phyloP scores from a whole-genome alignment of 1,139 yeast species.

The Tardiomyces digboiensis region DNA sequence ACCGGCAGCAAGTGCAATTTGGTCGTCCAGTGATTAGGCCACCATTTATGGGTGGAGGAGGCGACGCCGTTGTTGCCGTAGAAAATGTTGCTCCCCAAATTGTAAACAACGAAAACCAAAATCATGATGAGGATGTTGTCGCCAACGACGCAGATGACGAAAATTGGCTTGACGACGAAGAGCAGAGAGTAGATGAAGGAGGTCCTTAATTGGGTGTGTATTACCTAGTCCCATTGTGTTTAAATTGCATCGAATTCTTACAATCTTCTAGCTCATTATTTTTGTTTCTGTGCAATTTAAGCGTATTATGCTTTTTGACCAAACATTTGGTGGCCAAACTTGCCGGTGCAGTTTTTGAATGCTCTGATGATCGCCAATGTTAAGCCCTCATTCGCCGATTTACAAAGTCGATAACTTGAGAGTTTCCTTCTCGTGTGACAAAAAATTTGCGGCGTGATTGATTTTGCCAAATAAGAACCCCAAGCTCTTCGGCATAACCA shows the following conservation, averaged over 20 bases:
- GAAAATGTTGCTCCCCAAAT: neutral
- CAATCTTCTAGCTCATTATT: no score
- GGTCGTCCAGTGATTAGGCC: neutral
- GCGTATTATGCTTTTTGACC: no score
- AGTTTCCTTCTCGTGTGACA: slow-evolving; percentile 78
- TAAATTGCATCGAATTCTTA: no score
- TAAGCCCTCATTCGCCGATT: slow-evolving; percentile 39
- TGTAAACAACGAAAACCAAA: neutral
- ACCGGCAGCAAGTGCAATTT: slow-evolving; percentile 2
- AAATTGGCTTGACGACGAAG: no score
- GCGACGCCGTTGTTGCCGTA: neutral
- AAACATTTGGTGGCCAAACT: no score
- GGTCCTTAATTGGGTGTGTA: no score
- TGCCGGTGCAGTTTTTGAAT: no score
- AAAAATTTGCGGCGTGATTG: slow-evolving; percentile 59
- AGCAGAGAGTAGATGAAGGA: no score
- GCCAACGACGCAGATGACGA: neutral
- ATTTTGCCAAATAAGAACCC: slow-evolving; percentile 82
- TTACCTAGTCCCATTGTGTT: no score
- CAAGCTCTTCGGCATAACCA: slow-evolving; percentile 81
- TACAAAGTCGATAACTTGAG: slow-evolving; percentile 81
- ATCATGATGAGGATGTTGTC: no score
- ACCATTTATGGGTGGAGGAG: neutral
- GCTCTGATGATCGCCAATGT: no score
- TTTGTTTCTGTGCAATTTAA: no score